A percentile compares a stretch with the other conserved stretches of the same genome.
These are phyloP conservation scores for Venturia oleaginea DNA, from an alignment of 2,329 filamentous ascomycete species.

Conservation along the genomic window DNA sequence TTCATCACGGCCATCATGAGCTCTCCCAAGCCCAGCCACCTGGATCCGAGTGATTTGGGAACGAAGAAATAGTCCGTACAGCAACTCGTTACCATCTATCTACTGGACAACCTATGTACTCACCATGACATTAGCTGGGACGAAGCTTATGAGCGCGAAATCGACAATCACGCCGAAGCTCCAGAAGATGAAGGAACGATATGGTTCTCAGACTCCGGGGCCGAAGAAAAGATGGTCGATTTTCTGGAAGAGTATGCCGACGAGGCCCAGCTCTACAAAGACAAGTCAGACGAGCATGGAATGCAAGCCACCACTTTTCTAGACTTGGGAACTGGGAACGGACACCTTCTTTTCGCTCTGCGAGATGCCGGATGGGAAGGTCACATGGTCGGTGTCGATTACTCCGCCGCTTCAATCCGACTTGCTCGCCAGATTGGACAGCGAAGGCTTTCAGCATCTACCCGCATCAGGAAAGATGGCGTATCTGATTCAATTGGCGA, in stretches of 20 bases:
- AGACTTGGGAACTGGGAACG: conserved; percentile 91
- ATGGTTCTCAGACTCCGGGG: conserved; percentile 93
- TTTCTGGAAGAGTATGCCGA: conserved; percentile 49
- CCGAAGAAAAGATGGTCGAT: conserved; percentile 67
- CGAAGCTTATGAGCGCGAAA: conserved; percentile 60
- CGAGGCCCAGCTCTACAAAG: conserved; percentile 36
- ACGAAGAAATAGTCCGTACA: conserved; percentile 16
- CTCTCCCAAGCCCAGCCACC: conserved; percentile 7
- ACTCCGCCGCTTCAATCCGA: conserved; percentile 64
- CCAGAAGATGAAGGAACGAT: conserved; percentile 75
- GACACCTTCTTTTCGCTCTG: conserved; percentile 78
- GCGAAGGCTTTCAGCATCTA: conserved; percentile 14
- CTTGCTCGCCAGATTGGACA: conserved; percentile 56
- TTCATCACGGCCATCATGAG: not conserved
- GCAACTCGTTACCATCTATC: not conserved
- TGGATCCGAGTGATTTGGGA: conserved; percentile 15
- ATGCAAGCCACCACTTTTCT: conserved; percentile 50
- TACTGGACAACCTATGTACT: not conserved
- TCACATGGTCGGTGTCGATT: conserved; percentile 77
- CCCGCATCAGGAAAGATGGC: not conserved
- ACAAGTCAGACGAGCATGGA: conserved; percentile 13
- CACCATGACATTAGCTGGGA: conserved; percentile 36
- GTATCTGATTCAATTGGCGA: conserved; percentile 18
- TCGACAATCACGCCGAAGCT: conserved; percentile 62
- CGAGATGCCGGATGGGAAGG: conserved; percentile 60